phyloP scores from a whole-genome alignment of 176 grass and related monocot species.

The Stipa capillata region DNA sequence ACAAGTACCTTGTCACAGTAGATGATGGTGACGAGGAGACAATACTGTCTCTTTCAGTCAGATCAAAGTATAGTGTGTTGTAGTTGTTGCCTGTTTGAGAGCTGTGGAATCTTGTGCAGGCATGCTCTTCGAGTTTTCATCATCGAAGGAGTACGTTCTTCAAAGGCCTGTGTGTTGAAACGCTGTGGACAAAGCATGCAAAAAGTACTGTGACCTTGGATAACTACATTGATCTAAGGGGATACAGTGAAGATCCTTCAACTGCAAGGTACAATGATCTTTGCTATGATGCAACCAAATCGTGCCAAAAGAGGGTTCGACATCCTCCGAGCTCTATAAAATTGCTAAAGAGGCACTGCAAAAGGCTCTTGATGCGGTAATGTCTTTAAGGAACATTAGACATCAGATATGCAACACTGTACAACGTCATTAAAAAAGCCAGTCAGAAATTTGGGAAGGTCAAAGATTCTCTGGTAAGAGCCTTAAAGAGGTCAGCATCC shows the following conservation, averaged over 20 bases:
- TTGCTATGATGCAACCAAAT: constrained; percentile 42
- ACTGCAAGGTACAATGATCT: constrained; percentile 63
- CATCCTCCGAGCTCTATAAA: constrained; percentile 51
- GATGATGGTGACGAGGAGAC: too few species aligned
- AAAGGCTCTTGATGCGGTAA: constrained; percentile 47
- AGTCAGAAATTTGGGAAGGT: constrained; percentile 32
- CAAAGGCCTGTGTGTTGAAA: constrained; percentile 66
- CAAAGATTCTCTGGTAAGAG: constrained; percentile 31
- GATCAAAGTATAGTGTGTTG: constrained; percentile 42
- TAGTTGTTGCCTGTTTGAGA: constrained; percentile 72
- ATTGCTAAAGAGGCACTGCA: constrained; percentile 73
- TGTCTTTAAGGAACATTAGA: constrained; percentile 41
- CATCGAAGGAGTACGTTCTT: constrained; percentile 55
- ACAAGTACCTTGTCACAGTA: too few species aligned
- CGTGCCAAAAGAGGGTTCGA: constrained; percentile 72
- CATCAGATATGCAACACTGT: constrained; percentile 30
- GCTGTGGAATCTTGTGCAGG: constrained; percentile 72
- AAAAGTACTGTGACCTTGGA: constrained; percentile 44
- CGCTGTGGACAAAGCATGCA: constrained; percentile 81
- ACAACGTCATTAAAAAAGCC: constrained; percentile 37
- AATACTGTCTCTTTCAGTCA: constrained; percentile 44
- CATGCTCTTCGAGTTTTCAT: constrained; percentile 65
- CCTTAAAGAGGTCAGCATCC: constrained; percentile 46
- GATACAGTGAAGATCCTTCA: constrained; percentile 42
- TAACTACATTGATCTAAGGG: constrained; percentile 51